Base-by-base conservation (phyloP, 192 early-diverging fungal species). In the Backusella sp. region DNA sequence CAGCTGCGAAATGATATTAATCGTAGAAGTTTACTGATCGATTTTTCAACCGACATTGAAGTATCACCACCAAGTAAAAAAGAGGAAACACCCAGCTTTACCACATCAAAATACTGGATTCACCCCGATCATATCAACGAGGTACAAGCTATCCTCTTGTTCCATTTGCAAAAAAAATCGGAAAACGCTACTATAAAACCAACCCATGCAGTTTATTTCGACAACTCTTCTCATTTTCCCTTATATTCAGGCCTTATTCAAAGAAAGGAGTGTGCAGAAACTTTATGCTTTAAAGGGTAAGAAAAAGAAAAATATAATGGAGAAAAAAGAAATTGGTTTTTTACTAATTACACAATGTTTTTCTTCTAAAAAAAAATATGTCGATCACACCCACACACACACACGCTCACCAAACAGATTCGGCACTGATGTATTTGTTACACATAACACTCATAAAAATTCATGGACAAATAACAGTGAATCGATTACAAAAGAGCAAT, bases 51-150 rank as follows among this genome's bases (percentile, higher is more conserved):
- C 15, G 28, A 46, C 21, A 53, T 9, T 9, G 19, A 72, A 35
- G 4, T n/a, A 7, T 1, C 21, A 72, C 46, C 17, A 12, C 28
- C 14, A 9, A 21, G 1, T 19, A 56, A 44, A 21, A 62, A 26
- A 28, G 46, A n/a, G 6, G 46, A 49, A 49, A n/a, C 19, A 19
- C 56, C 56, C 11, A 62, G 56, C 23, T 62, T 62, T 62, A 52
- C 71, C 7, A 78, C 77, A 6, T 46, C 46, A 49, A 78, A 78
- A 80, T 97, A 95, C 84, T 97, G 96, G 96, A 93, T 97, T 1
- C 96, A 96, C 72, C 90, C 93, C 0, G 95, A 96, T 81, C 92
- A 94, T 80, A 88, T 96, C 44, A 93, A 91, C 77, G 95, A 95
- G 75, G 91, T 97, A 73, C 95, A 97, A 81, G 89, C 91, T 75